Evolutionary conservation across 768 basidiomycete genomes (phyloP), one percentile per base, ranked within the genome.

Genomic region (Hericium erinaceus): DNA sequence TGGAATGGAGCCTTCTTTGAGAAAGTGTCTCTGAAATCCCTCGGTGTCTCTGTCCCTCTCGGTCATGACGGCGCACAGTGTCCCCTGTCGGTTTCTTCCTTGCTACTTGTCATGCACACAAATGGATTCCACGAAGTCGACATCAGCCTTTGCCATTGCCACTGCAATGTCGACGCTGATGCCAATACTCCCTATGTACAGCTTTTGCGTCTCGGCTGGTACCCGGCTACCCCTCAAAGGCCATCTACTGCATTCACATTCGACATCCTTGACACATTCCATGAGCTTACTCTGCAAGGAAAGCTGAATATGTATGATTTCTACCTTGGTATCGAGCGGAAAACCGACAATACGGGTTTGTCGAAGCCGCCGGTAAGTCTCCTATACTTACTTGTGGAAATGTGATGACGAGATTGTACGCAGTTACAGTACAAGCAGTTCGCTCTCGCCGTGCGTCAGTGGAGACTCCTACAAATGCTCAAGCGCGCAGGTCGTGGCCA

Each of bases 401-500:
- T 49, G 11, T n/a, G n/a, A n/a, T 12, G 16, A 49, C 16, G 11
- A 11, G 22, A n/a, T 20, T 12, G 2, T 15, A n/a, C 12, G 16
- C 22, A n/a, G 22, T 49, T 10, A 12, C 11, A 6, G 48, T 49
- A 24, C 12, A n/a, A 49, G n/a, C n/a, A n/a, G 16, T 49, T 55
- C 28, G 18, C 26, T 10, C n/a, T 39, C 24, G 54, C 24, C n/a
- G 24, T 39, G 8, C 57, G 54, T 16, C 18, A 41, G 11, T 59
- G 58, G 58, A 11, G 58, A 16, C n/a, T 58, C 18, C 38, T 59
- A 8, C 59, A 48, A 13, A 8, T 24, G 18, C 56, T 59, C 18
- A 56, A 59, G 24, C 28, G 58, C 12, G 26, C 16, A 12, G 58
- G 56, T 7, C 13, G 54, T 7, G 58, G 55, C 12, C 55, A 56